Base-by-base conservation (phyloP, 2,329 filamentous ascomycete genomes). In the Gyromitra esculenta region DNA sequence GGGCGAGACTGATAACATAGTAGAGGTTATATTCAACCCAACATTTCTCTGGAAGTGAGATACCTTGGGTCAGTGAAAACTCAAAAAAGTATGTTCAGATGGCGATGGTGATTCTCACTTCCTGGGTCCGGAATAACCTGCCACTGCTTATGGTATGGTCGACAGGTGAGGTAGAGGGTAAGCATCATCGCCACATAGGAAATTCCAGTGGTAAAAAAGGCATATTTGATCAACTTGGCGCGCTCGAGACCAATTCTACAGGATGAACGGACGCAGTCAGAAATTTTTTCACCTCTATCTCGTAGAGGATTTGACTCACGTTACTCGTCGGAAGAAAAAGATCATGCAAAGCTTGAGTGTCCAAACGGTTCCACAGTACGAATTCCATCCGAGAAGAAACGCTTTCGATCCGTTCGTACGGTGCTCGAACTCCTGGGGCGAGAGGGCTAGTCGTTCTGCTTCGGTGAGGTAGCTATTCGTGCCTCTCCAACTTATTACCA, bases 111-210 rank as follows among this genome's bases (percentile, higher is more conserved):
- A 21, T 56, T 48, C 86, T 79, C 80, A 87, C 86, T 85, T 9
- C 88, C 87, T 0, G 88, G 88, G 39, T 90, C 82, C 0, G 88
- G 88, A 67, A 86, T 83, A 63, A 90, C 88, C 81, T 90, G 87
- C 88, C 88, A 90, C 79, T 88, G 87, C 50, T 85, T 85, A 35
- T 83, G 78, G 68, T 90, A 85, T 0, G 88, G 88, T 13, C 39
- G 66, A 78, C 88, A 90, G 6, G 85, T 85, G 1, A 87, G 82
- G 13, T 88, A 84, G 45, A 89, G 85, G 2, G 86, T 85, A 43
- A 86, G 82, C 37, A 88, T 82, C 4, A 85, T 85, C 0, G 84
- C 84, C 37, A 89, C 70, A 77, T 86, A 90, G 2, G 86, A 88
- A 1, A 78, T 79, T 0, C 82, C 82, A 43, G 89, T 84, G 45